Evolutionary conservation across 208 protist genomes (phyloP).

Genomic region (Lotmaria passim): DNA sequence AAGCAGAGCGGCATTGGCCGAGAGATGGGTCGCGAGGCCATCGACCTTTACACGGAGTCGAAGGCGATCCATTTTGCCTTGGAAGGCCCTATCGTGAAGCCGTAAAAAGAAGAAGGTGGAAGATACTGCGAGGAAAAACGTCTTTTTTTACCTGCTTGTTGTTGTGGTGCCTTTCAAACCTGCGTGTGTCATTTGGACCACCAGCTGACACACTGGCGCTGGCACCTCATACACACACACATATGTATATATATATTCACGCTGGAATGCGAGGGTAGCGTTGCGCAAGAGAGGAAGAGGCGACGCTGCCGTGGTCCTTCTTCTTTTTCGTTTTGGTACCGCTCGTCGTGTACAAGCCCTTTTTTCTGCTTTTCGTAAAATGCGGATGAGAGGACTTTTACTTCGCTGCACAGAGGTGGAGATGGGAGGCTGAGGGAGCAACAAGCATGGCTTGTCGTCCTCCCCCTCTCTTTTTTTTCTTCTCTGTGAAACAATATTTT

Average conservation of each 20-base stretch:
- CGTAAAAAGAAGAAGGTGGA: constrained; percentile 28
- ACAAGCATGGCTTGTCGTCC: not conserved
- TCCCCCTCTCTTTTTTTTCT: constrained; percentile 8
- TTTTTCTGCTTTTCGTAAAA: not conserved
- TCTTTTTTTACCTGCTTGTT: too few relatives aligned
- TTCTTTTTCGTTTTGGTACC: not conserved
- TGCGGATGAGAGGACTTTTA: not conserved
- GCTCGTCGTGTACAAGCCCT: too few relatives aligned
- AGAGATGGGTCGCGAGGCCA: constrained; percentile 71
- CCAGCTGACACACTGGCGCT: too few relatives aligned
- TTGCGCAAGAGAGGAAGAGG: too few relatives aligned
- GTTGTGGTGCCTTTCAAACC: too few relatives aligned
- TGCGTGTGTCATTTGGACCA: too few relatives aligned
- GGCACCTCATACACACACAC: too few relatives aligned
- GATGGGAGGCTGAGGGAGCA: not conserved
- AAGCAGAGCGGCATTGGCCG: constrained; percentile 88
- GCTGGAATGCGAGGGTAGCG: not conserved
- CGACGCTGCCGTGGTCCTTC: not conserved
- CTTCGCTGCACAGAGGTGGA: not conserved
- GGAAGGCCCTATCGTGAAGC: constrained; percentile 64
- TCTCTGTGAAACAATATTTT: too few relatives aligned
- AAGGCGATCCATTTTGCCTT: constrained; percentile 74
- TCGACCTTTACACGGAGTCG: constrained; percentile 78
- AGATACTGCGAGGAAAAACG: too few relatives aligned
- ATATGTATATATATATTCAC: not conserved